Evolutionary conservation across 805 yeast species (phyloP).

Genomic region (Saccharomyces jurei): DNA sequence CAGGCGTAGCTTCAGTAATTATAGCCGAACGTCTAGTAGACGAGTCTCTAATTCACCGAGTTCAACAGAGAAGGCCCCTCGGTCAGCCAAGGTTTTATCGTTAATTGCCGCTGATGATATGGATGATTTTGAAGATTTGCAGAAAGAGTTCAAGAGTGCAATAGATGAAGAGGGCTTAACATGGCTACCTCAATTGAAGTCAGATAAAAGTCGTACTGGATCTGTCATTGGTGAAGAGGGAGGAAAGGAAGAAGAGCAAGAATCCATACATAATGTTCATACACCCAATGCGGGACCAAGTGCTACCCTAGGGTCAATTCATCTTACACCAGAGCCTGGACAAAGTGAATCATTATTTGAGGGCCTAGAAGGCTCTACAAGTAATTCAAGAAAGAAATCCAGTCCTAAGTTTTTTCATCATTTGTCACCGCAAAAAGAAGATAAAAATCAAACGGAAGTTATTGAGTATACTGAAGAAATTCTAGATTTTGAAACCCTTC

Average conservation of each 20-base stretch:
- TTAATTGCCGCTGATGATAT: constrained; percentile 26
- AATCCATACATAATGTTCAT: background rate
- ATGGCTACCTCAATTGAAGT: constrained; percentile 25
- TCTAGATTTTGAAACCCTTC: constrained; percentile 20
- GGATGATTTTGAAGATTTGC: constrained; percentile 28
- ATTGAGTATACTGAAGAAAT: constrained; percentile 7
- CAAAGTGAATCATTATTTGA: constrained; percentile 1
- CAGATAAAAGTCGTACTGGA: constrained; percentile 19
- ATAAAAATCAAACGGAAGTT: background rate
- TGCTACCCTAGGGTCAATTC: constrained; percentile 1
- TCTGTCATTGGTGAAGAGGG: constrained; percentile 2
- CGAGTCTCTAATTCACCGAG: constrained; percentile 4
- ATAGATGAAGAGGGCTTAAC: constrained; percentile 20
- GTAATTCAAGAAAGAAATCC: background rate
- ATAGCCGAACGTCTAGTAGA: background rate
- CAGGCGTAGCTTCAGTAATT: background rate
- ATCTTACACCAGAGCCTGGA: constrained; percentile 1
- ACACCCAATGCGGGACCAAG: constrained; percentile 1
- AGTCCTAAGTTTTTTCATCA: background rate
- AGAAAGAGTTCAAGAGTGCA: constrained; percentile 24
- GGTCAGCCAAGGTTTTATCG: constrained; percentile 25
- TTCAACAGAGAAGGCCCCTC: constrained; percentile 12
- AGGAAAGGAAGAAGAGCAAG: constrained; percentile 3
- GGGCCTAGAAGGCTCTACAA: background rate
- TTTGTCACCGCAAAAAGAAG: background rate